Base-by-base conservation (phyloP, 139 green algal genomes). In the Trebouxia sp. region DNA sequence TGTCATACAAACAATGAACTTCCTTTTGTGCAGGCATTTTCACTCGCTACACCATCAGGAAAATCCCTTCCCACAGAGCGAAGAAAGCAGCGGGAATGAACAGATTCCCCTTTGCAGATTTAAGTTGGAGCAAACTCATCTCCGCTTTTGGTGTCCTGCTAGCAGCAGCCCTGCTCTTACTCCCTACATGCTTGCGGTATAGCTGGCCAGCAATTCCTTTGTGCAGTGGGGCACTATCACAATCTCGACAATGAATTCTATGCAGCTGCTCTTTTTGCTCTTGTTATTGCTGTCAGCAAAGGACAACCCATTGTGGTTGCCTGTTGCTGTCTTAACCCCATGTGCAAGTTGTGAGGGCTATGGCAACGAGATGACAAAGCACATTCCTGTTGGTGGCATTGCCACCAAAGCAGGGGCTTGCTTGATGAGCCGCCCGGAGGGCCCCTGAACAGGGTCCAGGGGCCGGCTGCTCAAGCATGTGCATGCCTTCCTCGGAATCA, bases 21-120 rank as follows among this genome's bases (percentile, higher is more conserved):
- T 39, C 58, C 58, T 69, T 42, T 69, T 69, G 58, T 69, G 58
- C 58, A 69, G 58, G 58, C 58, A 69, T 69, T n/a, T 69, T 69
- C 58, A 69, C 58, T 69, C 58, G 28, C 10, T 69, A 69, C 58
- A 69, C 58, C 39, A 69, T 69, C 58, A 8, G 28, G 41, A 69
- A 41, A 30, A n/a, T 43, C 28, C 58, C 58, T 42, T 69, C 58
- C 58, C 22, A 8, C 3, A 53, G 47, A 69, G 58, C 28, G 58
- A 69, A 69, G 58, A 69, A 69, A 69, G 58, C 58, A 69, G 30
- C 8, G 39, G 39, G 58, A 69, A 30, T 69, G 58, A 69, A 30
- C 58, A 69, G 28, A 28, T 69, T 43, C 30, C 58, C 30, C 58
- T 39, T 30, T 69, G 58, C 58, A 69, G 58, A 30, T 42, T 69